Evolutionary conservation across 331 rosid genomes (phyloP), one percentile per base, ranked within the genome.

Genomic region (Malus hybrid): DNA sequence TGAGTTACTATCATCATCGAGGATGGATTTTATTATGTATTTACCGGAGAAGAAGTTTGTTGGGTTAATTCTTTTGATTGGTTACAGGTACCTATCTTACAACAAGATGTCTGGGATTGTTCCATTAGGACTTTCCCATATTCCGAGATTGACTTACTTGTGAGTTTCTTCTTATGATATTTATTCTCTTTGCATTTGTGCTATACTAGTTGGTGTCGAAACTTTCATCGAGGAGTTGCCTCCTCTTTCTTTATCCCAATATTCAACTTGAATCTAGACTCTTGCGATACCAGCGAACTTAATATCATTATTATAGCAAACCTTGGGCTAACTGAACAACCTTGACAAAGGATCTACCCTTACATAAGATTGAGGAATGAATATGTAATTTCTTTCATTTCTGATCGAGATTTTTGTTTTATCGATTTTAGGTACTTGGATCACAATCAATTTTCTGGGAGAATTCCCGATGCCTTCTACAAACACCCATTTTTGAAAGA

Each of bases 401-500:
- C 60, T 68, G 57, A 0, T 52, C 0, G 24, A 24, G 24, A 24
- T 24, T 24, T 24, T 24, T 24, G 24, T 24, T 28, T 33, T 50
- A 80, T 78, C 70, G 57, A 34, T 75, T 80, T 71, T 83, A 95
- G 97, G 87, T 95, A 89, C 85, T 82, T 95, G 91, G 97, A 90
- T 80, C 97, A 92, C 87, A 95, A 95, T 80, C 99, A 92, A 82
- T 95, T 95, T 77, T 81, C 91, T 5, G 99, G 99, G 76, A 92
- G 97, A 87, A 95, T 95, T 74, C 88, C 97, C 3, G 90, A 89
- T 61, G 87, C 89, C 81, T 92, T 92, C 77, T 95, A 95, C 71
- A 95, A 92, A 82, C 99, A 90, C 85, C 92, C 86, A 42, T 90
- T 89, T 77, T 85, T 95, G 87, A 95, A 95, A 88, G 99, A 92